Percentiles rank a stretch among this genome's conserved stretches.
Conservation (phyloP, 1,284 basidiomycete genomes). For the Phylloboletellus chloephorus region DNA sequence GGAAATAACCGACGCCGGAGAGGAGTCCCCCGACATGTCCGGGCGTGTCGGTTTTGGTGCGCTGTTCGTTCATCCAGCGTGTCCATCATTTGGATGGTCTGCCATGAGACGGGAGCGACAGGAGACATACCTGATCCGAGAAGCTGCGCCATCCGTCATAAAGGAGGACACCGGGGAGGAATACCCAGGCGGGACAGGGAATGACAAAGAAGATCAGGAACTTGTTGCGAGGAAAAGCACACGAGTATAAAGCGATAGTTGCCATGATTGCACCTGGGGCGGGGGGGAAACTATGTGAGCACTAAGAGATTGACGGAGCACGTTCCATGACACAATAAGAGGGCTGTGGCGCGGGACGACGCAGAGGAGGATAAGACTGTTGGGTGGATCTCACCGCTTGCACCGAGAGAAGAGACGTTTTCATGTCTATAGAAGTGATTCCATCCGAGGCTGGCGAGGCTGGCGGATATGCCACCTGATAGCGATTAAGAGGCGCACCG, state of each 20-base stretch:
- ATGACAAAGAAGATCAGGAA: slow-evolving; percentile 81
- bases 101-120: no score
- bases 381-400: slow-evolving; percentile 67
- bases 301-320: background rate
- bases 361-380: background rate
- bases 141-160: slow-evolving; percentile 51
- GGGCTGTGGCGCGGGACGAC: background rate
- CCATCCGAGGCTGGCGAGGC: slow-evolving; percentile 55
- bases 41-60: slow-evolving; percentile 55
- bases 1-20: slow-evolving; percentile 61
- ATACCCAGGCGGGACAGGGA: slow-evolving; percentile 80
- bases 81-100: background rate
- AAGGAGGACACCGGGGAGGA: slow-evolving; percentile 69
- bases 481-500: background rate
- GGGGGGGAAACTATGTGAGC: slow-evolving; percentile 2
- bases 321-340: no score
- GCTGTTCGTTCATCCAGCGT: slow-evolving; percentile 30
- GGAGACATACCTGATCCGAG: slow-evolving; percentile 44
- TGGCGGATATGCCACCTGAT: slow-evolving; percentile 60
- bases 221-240: slow-evolving; percentile 59
- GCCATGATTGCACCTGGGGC: slow-evolving; percentile 67
- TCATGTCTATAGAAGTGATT: slow-evolving; percentile 41
- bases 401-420: slow-evolving; percentile 59
- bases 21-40: slow-evolving; percentile 79
- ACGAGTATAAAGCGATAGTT: slow-evolving; percentile 67